Evolutionary conservation across 2,329 filamentous ascomycete genomes (phyloP), one percentile per base, ranked within the genome.

Genomic region (Parastagonospora avenae): DNA sequence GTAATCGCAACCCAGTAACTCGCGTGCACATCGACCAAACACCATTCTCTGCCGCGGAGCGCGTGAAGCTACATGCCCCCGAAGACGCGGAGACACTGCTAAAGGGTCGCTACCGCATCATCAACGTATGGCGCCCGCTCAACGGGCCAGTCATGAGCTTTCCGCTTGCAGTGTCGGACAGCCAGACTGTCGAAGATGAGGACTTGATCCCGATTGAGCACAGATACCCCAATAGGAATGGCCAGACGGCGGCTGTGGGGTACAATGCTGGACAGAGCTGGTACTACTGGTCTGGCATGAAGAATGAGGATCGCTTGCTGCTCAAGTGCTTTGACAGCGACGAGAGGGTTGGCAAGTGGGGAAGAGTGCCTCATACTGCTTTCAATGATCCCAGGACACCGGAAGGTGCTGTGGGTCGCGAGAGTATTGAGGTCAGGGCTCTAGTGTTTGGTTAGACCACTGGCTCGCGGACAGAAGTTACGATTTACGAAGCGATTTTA

Each of bases 401-500:
- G 2, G 76, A 80, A 14, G 88, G 87, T 39, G 90, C 89, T 4
- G 85, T 86, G 57, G 83, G 83, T 0, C 82, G 92, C 59, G 90
- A 96, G 79, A 96, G 91, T 70, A 96, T 97, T 69, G 92, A 97
- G 74, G 89, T 96, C 12, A 82, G 92, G 62, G 86, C 90, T 31
- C 78, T 96, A 72, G 89, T 96, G 0, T 96, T 96, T 80, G 89
- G 88, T 9, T 71, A 50, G 47, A 24, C 12, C 3, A 10, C 10
- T n/a, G 10, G 28, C 8, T 37, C 19, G 35, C 16, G 4, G n/a
- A 37, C 10, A 16, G 4, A 6, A 2, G 4, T 37, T 11, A 45
- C 15, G 42, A 45, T 8, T 45, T 33, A 36, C 16, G 42, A 45
- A 37, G 19, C 35, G 16, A 1, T 8, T n/a, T 37, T 8, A 4